Base-by-base conservation (phyloP, 768 basidiomycete genomes). In the Kwoniella sp. region DNA sequence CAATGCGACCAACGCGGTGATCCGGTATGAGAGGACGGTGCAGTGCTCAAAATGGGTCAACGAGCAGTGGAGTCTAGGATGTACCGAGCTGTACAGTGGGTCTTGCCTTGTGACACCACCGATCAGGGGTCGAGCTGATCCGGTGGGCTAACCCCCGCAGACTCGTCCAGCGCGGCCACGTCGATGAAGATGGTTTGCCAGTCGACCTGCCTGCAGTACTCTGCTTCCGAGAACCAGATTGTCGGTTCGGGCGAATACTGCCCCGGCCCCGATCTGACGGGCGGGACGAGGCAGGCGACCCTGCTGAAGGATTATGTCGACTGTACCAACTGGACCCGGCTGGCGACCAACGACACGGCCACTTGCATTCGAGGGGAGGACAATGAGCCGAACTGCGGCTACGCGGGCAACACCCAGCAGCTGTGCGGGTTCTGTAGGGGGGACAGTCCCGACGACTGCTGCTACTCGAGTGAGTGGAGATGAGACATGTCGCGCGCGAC, bases 111-210 rank as follows among this genome's bases (percentile, higher is more conserved):
- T n/a, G n/a, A 33, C 10, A n/a, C 32, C 32, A n/a, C 10, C 10
- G 32, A 33, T n/a, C 10, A n/a, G 32, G 32, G 32, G 32, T n/a
- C 10, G 10, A 33, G n/a, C 32, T 33, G 32, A 33, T 33, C 10
- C 32, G 32, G n/a, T 33, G 32, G 10, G 32, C n/a, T 32, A 32
- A 8, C 32, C 2, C 9, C 11, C 8, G 4, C 36, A 70, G 65
- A 68, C 31, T 54, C 53, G 5, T 52, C 59, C 2, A 46, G 55
- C 22, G 57, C 59, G 1, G 64, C 69, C 3, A 66, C 67, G 22
- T 59, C 64, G 12, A 66, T 57, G 22, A 74, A 70, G 58, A 73
- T 73, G 67, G 61, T 74, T 20, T 74, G 73, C 25, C 71, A 71
- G 34, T 12, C 52, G 11, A 70, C 71, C 9, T 74, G 73, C 45